These are phyloP conservation scores for Syzygium malaccense DNA, from an alignment of 441 rosid genomes.

Conservation along the genomic window DNA sequence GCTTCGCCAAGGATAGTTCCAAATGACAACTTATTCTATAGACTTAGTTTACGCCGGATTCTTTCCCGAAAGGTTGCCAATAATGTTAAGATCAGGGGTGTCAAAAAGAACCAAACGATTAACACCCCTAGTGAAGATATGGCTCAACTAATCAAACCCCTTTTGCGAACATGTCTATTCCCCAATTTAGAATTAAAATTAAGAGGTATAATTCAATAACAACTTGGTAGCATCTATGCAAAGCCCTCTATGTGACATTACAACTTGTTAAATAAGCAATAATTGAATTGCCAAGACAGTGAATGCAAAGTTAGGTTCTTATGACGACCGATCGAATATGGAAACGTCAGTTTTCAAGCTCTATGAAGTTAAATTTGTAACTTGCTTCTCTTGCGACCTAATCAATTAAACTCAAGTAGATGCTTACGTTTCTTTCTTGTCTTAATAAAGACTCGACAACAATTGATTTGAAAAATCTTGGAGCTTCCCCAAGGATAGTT, in stretches of 20 bases:
- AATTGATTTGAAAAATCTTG: not conserved
- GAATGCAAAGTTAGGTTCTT: not conserved
- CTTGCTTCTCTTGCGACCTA: not conserved
- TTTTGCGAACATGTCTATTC: not conserved
- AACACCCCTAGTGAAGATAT: too few relatives aligned
- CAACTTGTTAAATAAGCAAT: not conserved
- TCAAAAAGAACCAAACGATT: too few relatives aligned
- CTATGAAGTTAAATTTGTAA: not conserved
- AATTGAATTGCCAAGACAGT: not conserved
- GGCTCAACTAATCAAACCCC: not conserved
- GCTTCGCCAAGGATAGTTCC: not conserved
- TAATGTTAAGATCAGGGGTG: too few relatives aligned
- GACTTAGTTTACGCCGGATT: not conserved
- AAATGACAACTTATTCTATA: too few relatives aligned
- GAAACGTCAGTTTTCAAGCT: not conserved
- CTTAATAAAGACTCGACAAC: not conserved
- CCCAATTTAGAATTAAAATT: not conserved
- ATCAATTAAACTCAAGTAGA: not conserved
- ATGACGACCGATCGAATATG: not conserved
- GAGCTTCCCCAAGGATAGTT: not conserved
- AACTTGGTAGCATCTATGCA: not conserved
- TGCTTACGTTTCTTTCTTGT: not conserved
- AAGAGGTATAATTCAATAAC: not conserved
- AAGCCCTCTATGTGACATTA: not conserved
- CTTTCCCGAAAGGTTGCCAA: not conserved